Percentiles rank a stretch among this genome's conserved stretches.
Evolutionary conservation across 331 rosid genomes (phyloP).

Genomic region (Ulmus americana): DNA sequence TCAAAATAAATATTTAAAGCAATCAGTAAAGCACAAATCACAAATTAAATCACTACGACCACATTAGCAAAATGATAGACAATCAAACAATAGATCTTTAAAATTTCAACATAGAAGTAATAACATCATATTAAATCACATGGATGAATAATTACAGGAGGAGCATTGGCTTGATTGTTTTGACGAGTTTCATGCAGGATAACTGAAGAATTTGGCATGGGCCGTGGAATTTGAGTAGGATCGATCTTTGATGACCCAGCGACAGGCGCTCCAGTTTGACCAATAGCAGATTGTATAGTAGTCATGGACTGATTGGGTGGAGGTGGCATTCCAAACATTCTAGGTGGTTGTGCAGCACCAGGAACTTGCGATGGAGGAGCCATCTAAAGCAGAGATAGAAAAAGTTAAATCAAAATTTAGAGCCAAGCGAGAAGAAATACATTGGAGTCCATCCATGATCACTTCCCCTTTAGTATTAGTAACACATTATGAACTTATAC

Average conservation of each 20-base stretch:
- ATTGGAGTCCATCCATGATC: background rate
- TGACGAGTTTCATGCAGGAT: slow-evolving; percentile 82
- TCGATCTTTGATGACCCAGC: slow-evolving; percentile 84
- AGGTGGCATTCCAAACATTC: slow-evolving; percentile 90
- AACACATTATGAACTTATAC: background rate
- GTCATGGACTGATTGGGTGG: slow-evolving; percentile 90
- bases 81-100: background rate
- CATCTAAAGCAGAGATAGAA: slow-evolving; percentile 33
- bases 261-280: slow-evolving; percentile 85
- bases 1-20: slow-evolving; percentile 24
- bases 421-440: background rate
- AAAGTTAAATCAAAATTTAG: slow-evolving; percentile 3
- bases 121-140: background rate
- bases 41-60: background rate
- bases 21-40: slow-evolving; percentile 11
- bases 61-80: background rate
- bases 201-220: slow-evolving; percentile 71
- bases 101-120: background rate
- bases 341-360: slow-evolving; percentile 63
- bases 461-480: background rate
- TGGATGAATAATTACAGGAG: slow-evolving; percentile 59
- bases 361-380: slow-evolving; percentile 54
- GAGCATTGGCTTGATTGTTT: slow-evolving; percentile 80
- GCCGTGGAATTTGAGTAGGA: slow-evolving; percentile 97
- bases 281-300: slow-evolving; percentile 63